A percentile compares a stretch with the other conserved stretches of the same genome.
phyloP scores from a whole-genome alignment of 495 filamentous ascomycete species.

The Xylaria venustula region DNA sequence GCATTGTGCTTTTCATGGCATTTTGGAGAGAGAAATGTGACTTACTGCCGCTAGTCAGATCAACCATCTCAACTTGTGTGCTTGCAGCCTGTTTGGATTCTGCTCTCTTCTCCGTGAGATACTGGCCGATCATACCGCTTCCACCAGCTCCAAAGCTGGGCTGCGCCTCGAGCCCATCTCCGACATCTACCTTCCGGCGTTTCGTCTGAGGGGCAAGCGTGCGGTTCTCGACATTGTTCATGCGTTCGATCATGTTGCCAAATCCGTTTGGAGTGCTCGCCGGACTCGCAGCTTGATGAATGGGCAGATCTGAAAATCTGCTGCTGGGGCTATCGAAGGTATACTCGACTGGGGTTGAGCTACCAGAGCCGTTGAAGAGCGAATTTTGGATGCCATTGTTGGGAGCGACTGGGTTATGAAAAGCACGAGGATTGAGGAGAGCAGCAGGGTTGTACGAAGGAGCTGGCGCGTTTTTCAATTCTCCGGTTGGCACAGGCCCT shows the following conservation, averaged over 20 bases:
- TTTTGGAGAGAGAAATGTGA: background rate
- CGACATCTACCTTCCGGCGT: slow-evolving; percentile 57
- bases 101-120: slow-evolving; percentile 58
- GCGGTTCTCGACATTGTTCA: slow-evolving; percentile 71
- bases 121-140: slow-evolving; percentile 60
- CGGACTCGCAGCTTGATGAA: slow-evolving; percentile 3
- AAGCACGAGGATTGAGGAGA: slow-evolving; percentile 38
- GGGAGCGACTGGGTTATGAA: slow-evolving; percentile 9
- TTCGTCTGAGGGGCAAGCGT: slow-evolving; percentile 60
- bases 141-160: slow-evolving; percentile 41
- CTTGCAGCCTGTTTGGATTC: slow-evolving; percentile 35
- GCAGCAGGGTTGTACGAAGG: slow-evolving; percentile 33
- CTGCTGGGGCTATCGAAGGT: slow-evolving; percentile 43
- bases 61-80: slow-evolving; percentile 52
- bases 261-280: slow-evolving; percentile 33
- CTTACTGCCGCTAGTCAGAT: slow-evolving; percentile 59
- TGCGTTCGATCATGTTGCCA: slow-evolving; percentile 57
- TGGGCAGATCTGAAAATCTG: slow-evolving; percentile 6
- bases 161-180: slow-evolving; percentile 42
- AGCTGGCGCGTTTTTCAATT: slow-evolving; percentile 11
- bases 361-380: slow-evolving; percentile 15
- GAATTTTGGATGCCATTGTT: slow-evolving; percentile 10
- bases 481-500: slow-evolving; percentile 25
- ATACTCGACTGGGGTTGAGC: slow-evolving; percentile 29
- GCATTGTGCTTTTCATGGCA: background rate